Conservation (phyloP, 2,329 filamentous ascomycete species). For the Metarhizium robertsii region DNA sequence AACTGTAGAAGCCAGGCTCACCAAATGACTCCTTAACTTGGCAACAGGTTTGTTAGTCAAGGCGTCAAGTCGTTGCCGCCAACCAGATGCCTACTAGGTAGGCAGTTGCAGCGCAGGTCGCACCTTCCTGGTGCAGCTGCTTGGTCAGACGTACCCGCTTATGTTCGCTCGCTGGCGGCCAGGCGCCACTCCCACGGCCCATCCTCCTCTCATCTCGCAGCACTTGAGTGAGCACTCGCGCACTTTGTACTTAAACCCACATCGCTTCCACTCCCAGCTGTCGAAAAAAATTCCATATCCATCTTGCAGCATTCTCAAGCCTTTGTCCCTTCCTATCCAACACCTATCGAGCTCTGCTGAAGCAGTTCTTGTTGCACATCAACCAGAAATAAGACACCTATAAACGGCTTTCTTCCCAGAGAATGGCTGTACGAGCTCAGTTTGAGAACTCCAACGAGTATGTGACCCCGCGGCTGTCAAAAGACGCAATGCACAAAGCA, state of each 20-base stretch:
- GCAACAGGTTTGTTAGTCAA: too few relatives aligned
- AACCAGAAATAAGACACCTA: not conserved
- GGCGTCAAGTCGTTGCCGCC: too few relatives aligned
- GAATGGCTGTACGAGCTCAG: constrained; percentile 61
- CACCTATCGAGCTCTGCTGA: not conserved
- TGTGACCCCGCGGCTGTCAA: constrained; percentile 22
- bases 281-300: constrained; percentile 1
- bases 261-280: not conserved
- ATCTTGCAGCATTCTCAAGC: constrained; percentile 1
- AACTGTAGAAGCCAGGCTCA: too few relatives aligned
- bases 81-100: too few relatives aligned
- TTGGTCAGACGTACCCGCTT: not conserved
- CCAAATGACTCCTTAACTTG: too few relatives aligned
- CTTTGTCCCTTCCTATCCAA: not conserved
- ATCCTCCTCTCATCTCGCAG: not conserved
- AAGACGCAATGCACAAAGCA: not conserved
- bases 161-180: too few relatives aligned
- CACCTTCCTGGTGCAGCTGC: not conserved
- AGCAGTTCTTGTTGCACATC: not conserved
- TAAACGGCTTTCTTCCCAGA: constrained; percentile 11
- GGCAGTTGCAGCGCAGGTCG: too few relatives aligned
- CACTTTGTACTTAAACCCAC: constrained; percentile 1
- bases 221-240: too few relatives aligned
- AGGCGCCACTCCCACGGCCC: not conserved
- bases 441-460: constrained; percentile 92